A percentile compares a stretch with the other conserved stretches of the same genome.
phyloP scores from a whole-genome alignment of 768 basidiomycete genomes.

The Boletus rubropictus region DNA sequence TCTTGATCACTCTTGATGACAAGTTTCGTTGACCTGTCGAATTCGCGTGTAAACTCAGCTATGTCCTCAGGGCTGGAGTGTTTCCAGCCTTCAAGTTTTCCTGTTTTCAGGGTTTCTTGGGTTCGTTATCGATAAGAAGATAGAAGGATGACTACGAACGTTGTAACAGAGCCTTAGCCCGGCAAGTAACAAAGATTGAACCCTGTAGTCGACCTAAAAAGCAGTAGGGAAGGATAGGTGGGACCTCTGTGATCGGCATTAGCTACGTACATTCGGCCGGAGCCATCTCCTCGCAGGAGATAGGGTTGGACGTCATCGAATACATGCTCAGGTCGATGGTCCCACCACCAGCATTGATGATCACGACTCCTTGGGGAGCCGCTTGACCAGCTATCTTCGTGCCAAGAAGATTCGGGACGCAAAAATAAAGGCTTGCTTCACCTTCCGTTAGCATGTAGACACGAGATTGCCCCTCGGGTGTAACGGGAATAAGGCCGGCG shows the following conservation, averaged over 20 bases:
- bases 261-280: conserved; percentile 23
- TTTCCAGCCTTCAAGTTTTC: conserved; percentile 1
- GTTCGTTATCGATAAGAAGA: background rate
- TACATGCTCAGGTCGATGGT: conserved; percentile 36
- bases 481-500: conserved; percentile 17
- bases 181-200: conserved; percentile 41
- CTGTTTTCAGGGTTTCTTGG: background rate
- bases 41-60: background rate
- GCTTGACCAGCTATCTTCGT: background rate
- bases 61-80: background rate
- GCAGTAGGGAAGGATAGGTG: background rate
- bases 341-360: conserved; percentile 14
- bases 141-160: conserved; percentile 18
- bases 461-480: conserved; percentile 9
- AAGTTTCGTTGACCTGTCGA: conserved; percentile 4
- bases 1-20: conserved; percentile 6
- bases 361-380: conserved; percentile 32
- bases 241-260: background rate
- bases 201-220: conserved; percentile 39
- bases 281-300: conserved; percentile 31
- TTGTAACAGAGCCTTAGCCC: conserved; percentile 33
- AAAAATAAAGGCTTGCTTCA: conserved; percentile 26
- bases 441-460: conserved; percentile 3
- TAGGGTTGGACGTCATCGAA: conserved; percentile 18
- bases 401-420: conserved; percentile 35